Evolutionary conservation across 805 yeast species (phyloP), one percentile per base, ranked within the genome.

Genomic region (Monosporozyma unispora): DNA sequence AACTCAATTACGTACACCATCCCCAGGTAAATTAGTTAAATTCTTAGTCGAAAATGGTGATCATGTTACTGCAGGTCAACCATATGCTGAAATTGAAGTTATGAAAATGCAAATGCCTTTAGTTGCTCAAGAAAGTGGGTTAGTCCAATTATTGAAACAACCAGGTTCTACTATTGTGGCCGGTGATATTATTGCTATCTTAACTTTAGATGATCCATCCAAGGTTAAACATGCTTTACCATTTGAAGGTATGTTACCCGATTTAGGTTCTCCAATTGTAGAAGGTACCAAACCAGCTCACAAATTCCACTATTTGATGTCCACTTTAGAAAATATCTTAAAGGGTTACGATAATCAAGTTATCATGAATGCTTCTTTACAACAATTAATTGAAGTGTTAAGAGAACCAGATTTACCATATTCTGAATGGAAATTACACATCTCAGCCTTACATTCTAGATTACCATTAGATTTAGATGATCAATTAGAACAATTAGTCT

Each of bases 21-120:
- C 99, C 27, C 99, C 99, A 48, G 99, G 99, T 76, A 93, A 93
- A 72, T 78, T 93, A 57, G 96, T 91, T 54, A 87, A 87, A 66
- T 93, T 82, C 67, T 74, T 93, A 58, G 96, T 93, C 53, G 98
- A 95, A 64, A 84, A 83, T 59, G 99, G 99, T 57, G 99, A 91
- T 55, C 98, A 91, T 63, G 79, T 93, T 59, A 71, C 70, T 47
- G 81, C 93, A 52, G 98, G 98, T 53, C 95, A 91, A 71, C 82
- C 97, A 44, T 95, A 80, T 63, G 99, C 99, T 40, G 99, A 93
- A 73, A 96, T 93, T 50, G 99, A 93, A 73, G 99, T 93, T 57
- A 93, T 93, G 99, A 93, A 93, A 71, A 93, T 93, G 99, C 89
- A 90, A 70, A 93, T 93, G 97, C 97, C 99, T 46, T 77, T 93